These are phyloP conservation scores for Citrullus amarus DNA, from an alignment of 306 rosid genomes.

Conservation along the genomic window DNA sequence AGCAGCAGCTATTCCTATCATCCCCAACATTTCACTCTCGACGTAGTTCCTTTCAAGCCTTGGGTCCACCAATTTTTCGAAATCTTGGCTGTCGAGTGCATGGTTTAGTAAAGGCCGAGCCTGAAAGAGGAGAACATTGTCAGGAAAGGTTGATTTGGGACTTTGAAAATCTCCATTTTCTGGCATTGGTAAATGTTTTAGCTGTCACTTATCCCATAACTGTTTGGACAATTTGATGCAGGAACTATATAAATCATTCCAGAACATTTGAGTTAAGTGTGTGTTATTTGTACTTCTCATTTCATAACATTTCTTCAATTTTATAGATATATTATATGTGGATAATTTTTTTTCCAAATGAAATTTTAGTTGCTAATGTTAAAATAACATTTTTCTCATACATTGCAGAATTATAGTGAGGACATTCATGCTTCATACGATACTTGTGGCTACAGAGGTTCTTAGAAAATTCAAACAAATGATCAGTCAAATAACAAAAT, in stretches of 20 bases:
- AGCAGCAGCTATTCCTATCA: constrained; percentile 76
- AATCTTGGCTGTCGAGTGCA: constrained; percentile 53
- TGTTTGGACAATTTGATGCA: background rate
- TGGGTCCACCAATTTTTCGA: constrained; percentile 45
- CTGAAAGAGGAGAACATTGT: constrained; percentile 30
- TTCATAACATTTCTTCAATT: background rate
- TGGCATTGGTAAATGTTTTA: background rate
- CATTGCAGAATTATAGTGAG: background rate
- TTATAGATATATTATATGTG: background rate
- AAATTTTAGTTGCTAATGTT: background rate
- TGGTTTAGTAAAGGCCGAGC: constrained; percentile 70
- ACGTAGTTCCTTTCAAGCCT: constrained; percentile 53
- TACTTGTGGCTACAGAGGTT: background rate
- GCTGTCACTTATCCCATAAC: background rate
- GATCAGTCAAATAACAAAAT: background rate
- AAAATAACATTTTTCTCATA: background rate
- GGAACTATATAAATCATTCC: background rate
- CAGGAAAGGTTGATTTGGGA: constrained; percentile 14
- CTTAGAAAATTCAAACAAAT: too few species aligned
- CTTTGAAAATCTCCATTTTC: background rate
- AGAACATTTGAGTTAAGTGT: background rate
- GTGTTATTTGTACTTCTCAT: background rate
- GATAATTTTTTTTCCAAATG: background rate
- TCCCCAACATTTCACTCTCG: constrained; percentile 52
- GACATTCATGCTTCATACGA: background rate